Conservation (phyloP, 164 flowering plant species). For the Liriodendron chinense region DNA sequence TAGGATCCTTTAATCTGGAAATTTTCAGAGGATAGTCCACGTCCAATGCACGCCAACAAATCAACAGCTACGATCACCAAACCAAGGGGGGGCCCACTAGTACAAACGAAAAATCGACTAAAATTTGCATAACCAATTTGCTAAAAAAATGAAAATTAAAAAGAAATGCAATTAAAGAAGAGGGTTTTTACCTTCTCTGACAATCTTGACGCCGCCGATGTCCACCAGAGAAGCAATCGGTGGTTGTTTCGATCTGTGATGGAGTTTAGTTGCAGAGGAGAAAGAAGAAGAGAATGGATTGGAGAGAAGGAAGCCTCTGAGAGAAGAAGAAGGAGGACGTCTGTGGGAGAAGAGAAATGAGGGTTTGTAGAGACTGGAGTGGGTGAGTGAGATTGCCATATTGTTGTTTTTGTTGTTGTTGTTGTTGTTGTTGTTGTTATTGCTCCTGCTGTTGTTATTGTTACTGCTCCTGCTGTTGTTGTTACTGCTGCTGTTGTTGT, state of each 20-base stretch:
- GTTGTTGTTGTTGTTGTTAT: not conserved
- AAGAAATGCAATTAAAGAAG: conserved; percentile 5
- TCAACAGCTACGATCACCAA: not conserved
- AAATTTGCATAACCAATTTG: not conserved
- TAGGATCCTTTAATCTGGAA: too few relatives aligned
- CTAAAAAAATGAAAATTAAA: not conserved
- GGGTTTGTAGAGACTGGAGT: conserved; percentile 14
- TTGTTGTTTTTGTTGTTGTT: not conserved
- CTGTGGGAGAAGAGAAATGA: not conserved
- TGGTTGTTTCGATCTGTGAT: conserved; percentile 22
- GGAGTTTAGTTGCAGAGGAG: conserved; percentile 18
- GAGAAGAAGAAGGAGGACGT: conserved; percentile 5
- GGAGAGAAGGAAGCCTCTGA: conserved; percentile 18
- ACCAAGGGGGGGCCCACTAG: not conserved
- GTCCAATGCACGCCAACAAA: not conserved
- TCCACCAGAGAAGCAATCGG: conserved; percentile 42
- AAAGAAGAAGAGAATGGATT: conserved; percentile 24
- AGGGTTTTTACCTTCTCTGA: conserved; percentile 39
- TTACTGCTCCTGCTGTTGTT: too few relatives aligned
- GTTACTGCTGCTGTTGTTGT: not conserved
- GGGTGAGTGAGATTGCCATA: conserved; percentile 14
- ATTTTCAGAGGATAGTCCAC: too few relatives aligned
- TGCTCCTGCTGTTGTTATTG: not conserved
- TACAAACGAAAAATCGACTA: not conserved
- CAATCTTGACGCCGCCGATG: conserved; percentile 53